phyloP scores from a whole-genome alignment of 345 rosid genomes.

The Lepidium sativum region DNA sequence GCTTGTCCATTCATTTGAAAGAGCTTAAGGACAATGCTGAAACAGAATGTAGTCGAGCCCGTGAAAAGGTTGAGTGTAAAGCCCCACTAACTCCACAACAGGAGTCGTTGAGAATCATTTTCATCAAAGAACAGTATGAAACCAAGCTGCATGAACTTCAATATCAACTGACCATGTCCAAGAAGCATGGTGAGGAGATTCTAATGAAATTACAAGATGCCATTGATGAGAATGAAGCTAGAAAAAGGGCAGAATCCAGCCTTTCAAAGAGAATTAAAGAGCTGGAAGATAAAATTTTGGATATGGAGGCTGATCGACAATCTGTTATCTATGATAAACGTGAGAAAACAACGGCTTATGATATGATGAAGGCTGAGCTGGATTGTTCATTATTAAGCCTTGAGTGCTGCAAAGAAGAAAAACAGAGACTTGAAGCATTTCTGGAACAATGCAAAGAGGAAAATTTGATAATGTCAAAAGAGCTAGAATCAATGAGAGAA shows the following conservation, averaged over 20 bases:
- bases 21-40: conserved; percentile 89
- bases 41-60: conserved; percentile 49
- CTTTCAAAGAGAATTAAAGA: conserved; percentile 74
- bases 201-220: conserved; percentile 90
- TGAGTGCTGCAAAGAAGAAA: conserved; percentile 97
- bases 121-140: conserved; percentile 93
- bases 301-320: conserved; percentile 70
- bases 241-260: conserved; percentile 72
- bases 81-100: conserved; percentile 54
- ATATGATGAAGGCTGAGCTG: conserved; percentile 83
- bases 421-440: conserved; percentile 61
- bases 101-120: conserved; percentile 92
- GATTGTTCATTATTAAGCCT: conserved; percentile 92
- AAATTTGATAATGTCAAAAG: conserved; percentile 47
- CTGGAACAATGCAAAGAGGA: conserved; percentile 54
- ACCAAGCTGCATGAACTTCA: conserved; percentile 75
- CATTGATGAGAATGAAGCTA: conserved; percentile 67
- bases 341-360: conserved; percentile 62
- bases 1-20: conserved; percentile 67
- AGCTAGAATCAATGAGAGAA: conserved; percentile 45
- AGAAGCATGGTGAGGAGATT: conserved; percentile 87
- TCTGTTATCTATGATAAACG: conserved; percentile 54
- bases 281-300: conserved; percentile 57
- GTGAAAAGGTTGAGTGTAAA: conserved; percentile 47
- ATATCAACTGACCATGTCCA: conserved; percentile 76